These are phyloP conservation scores for Pichia sp. DNA, from an alignment of 1,139 yeast genomes.

Conservation along the genomic window DNA sequence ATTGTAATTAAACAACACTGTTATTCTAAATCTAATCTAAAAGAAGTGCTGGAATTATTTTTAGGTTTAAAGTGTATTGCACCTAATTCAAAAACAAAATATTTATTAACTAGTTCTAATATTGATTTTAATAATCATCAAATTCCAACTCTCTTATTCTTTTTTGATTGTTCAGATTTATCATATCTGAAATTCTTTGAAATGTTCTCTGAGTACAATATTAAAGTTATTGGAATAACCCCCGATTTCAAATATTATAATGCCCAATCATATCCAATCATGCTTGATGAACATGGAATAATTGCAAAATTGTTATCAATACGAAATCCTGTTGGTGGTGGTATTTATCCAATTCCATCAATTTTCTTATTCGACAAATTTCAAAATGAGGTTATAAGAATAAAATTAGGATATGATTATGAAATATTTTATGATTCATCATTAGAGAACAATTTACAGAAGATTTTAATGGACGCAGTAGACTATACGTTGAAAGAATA, in stretches of 20 bases:
- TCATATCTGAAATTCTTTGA: constrained; percentile 4
- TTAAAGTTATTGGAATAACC: constrained; percentile 20
- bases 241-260: constrained; percentile 15
- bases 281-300: constrained; percentile 24
- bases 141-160: constrained; percentile 7
- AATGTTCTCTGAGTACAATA: constrained; percentile 1
- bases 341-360: constrained; percentile 41
- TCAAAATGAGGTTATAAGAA: constrained; percentile 21
- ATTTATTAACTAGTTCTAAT: background rate
- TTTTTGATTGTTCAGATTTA: constrained; percentile 8
- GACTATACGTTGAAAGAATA: constrained; percentile 7
- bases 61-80: constrained; percentile 3
- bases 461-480: constrained; percentile 14
- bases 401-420: constrained; percentile 24
- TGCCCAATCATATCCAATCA: constrained; percentile 20
- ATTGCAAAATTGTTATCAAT: constrained; percentile 29
- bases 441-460: constrained; percentile 13
- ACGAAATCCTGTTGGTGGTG: constrained; percentile 48
- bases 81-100: constrained; percentile 6
- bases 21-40: background rate
- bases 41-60: background rate
- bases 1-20: constrained; percentile 20
- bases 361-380: constrained; percentile 32
- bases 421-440: constrained; percentile 17
- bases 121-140: background rate